Evolutionary conservation across 192 early-diverging fungal genomes (phyloP), one percentile per base, ranked within the genome.

Genomic region (Neocallimastix lanati): DNA sequence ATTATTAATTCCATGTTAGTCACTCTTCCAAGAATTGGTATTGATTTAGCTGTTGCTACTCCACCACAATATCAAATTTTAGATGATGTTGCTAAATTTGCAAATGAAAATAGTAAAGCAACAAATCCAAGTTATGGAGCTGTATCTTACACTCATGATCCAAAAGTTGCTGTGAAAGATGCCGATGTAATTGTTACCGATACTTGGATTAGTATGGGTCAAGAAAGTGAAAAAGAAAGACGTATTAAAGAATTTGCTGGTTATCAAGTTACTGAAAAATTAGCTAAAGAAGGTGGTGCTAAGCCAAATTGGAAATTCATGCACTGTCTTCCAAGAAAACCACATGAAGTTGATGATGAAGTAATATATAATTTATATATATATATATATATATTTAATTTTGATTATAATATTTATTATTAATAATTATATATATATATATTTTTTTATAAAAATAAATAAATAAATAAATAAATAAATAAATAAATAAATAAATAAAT

Each of bases 141-240:
- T 16, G 80, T 88, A 13, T 77, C 79, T 7, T 91, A 92, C 79
- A 92, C 88, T 33, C 83, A 85, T 18, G 90, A 93, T 77, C 95
- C 96, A 4, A 78, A 87, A 30, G 87, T 88, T n/a, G 98, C 98
- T 0, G 85, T 97, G 76, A 84, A 86, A 2, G 89, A 88, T 67
- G 93, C 94, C 13, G 92, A 99, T 83, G 85, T 98, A 33, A 93
- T 99, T 80, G 91, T 99, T 14, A 99, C 98, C 12, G 98, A 99
- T 81, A 98, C 96, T 9, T 99, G 98, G 97, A 90, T 99, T 38
- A 95, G 93, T 79, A 99, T 99, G 98, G 98, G 98, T 25, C 93
- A 96, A 84, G 96, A 98, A 86, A 83, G 83, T 12, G 96, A 99
- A 84, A 96, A 96, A 89, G 90, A 86, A 6, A 86, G 93, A 83